Percentiles rank a stretch among this genome's conserved stretches.
These are phyloP conservation scores for Bonia amplexicaulis DNA, from an alignment of 176 grass and related monocot species.

Conservation along the genomic window DNA sequence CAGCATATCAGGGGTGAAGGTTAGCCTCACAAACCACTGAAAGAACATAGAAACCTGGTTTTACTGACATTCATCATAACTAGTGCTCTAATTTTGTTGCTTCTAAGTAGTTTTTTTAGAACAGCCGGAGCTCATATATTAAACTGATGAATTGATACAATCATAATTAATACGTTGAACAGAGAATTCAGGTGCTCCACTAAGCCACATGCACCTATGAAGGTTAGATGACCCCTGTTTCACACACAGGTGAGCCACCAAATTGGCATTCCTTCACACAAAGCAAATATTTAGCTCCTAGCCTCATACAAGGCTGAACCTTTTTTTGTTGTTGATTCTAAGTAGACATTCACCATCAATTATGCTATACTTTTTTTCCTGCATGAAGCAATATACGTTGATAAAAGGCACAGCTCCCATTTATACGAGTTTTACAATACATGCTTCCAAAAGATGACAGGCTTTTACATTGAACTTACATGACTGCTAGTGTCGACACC, in stretches of 20 bases:
- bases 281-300: too few relatives aligned
- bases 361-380: neutral
- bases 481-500: conserved; percentile 13
- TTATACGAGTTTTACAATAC: neutral
- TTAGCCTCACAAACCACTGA: neutral
- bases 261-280: too few relatives aligned
- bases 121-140: neutral
- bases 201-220: neutral
- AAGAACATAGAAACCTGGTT: neutral
- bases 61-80: neutral
- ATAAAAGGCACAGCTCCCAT: neutral
- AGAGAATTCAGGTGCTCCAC: neutral
- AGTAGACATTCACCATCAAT: neutral
- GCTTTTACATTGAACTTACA: conserved; percentile 42
- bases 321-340: neutral
- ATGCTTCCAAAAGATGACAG: neutral
- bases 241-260: too few relatives aligned
- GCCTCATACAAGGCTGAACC: too few relatives aligned
- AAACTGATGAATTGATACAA: neutral
- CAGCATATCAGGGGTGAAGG: neutral
- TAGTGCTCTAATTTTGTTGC: neutral
- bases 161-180: neutral
- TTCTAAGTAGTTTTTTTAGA: neutral
- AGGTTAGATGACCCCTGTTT: too few relatives aligned
- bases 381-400: neutral